Conservation (phyloP, 2,329 filamentous ascomycete genomes). For the Sclerotinia spermophila region DNA sequence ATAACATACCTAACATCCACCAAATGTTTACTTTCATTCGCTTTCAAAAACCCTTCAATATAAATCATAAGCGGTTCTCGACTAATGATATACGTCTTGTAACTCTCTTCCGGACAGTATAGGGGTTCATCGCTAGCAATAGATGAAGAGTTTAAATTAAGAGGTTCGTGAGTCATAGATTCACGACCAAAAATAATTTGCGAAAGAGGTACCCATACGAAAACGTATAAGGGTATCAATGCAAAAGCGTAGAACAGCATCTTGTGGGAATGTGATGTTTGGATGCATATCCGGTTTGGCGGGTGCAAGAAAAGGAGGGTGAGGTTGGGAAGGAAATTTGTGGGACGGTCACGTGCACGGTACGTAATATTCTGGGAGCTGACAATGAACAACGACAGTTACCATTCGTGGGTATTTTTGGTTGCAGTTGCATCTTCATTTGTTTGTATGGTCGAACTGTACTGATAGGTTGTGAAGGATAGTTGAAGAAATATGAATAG, state of each 20-base stretch:
- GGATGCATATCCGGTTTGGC: not conserved
- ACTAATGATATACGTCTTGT: conserved; percentile 47
- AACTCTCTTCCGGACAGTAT: conserved; percentile 31
- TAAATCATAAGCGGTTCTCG: conserved; percentile 55
- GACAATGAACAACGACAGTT: not conserved
- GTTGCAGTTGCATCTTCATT: not conserved
- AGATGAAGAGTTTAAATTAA: conserved; percentile 30
- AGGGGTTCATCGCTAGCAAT: conserved; percentile 34
- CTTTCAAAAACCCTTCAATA: conserved; percentile 52
- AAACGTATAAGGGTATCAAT: conserved; percentile 33
- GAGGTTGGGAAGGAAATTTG: not conserved
- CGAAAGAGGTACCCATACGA: conserved; percentile 32
- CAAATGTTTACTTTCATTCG: conserved; percentile 47
- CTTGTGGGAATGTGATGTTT: not conserved
- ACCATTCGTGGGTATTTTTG: not conserved
- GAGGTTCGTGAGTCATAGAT: conserved; percentile 14
- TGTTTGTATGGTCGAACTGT: not conserved
- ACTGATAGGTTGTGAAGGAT: too few species aligned
- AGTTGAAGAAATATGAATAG: not conserved
- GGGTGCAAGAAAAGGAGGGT: conserved; percentile 10
- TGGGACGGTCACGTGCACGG: not conserved
- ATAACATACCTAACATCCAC: conserved; percentile 48
- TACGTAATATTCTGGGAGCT: not conserved
- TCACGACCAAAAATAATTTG: conserved; percentile 24
- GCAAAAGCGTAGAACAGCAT: conserved; percentile 35